Evolutionary conservation across 192 early-diverging fungal species (phyloP), one percentile per base, ranked within the genome.

Genomic region (Umbelopsis isabellina): DNA sequence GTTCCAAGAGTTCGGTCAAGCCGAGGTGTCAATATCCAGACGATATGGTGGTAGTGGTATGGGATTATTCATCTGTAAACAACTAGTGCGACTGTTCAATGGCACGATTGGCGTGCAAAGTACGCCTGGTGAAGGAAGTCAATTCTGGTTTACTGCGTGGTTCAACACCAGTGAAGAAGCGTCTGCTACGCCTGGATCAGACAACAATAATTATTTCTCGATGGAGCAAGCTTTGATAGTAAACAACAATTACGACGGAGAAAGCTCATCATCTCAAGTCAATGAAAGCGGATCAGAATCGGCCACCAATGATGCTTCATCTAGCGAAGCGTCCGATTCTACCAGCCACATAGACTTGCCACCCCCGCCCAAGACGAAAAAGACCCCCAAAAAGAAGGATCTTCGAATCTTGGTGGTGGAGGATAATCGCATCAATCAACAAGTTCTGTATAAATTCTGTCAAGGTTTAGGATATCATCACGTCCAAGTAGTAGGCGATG

Each of bases 21-120:
- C 80, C 3, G 86, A 87, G 35, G 83, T 80, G 49, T 83, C 81
- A 12, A 86, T 84, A 1, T 81, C 84, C 12, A 72, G 87, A 12
- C 81, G 82, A 13, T 89, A 82, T 72, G 87, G 86, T 7, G 87
- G 87, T 33, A 86, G 83, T n/a, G 87, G 87, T 37, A 69, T 89
- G 27, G 87, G 87, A 2, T 70, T 89, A 15, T 85, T 81, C 1
- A 89, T 89, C 33, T 86, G 83, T 52, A 66, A 79, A 2, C 79
- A 83, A 23, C 79, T 89, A 4, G 85, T 85, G 12, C 81, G 77
- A 49, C 66, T 88, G 51, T 84, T 87, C 77, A 84, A 85, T 33
- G 87, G 87, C 21, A 65, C 71, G 2, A 85, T 85, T 35, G 79
- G 82, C 46, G 68, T 75, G 4, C 48, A 46, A 23, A 75, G 78